Conservation (phyloP, 345 rosid species). For the Adansonia digitata region DNA sequence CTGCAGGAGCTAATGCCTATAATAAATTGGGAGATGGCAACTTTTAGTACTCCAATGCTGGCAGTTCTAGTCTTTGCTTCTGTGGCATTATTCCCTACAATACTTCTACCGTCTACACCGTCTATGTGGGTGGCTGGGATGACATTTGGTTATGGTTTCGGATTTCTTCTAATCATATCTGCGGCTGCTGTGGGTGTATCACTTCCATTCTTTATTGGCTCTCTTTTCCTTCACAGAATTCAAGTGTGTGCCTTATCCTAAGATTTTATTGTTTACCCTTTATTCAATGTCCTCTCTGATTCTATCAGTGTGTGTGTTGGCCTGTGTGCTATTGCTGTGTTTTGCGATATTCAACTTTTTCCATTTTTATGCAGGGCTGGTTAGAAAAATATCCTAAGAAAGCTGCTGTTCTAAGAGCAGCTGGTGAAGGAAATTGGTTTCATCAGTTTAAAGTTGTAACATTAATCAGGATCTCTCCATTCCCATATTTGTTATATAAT, state of each 20-base stretch:
- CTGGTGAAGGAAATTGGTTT: slow-evolving; percentile 92
- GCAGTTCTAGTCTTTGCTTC: slow-evolving; percentile 74
- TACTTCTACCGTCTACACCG: slow-evolving; percentile 87
- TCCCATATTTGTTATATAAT: slow-evolving; percentile 84
- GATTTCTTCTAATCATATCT: slow-evolving; percentile 67
- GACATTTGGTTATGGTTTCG: slow-evolving; percentile 90
- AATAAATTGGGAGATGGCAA: slow-evolving; percentile 82
- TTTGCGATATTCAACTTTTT: neutral
- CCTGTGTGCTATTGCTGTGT: neutral
- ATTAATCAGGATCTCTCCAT: slow-evolving; percentile 87
- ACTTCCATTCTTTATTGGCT: slow-evolving; percentile 82
- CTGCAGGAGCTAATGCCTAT: slow-evolving; percentile 85
- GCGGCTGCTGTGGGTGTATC: slow-evolving; percentile 73
- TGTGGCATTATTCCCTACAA: slow-evolving; percentile 74
- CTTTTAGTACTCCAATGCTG: slow-evolving; percentile 76
- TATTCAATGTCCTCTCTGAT: neutral
- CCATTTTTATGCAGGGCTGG: slow-evolving; percentile 55
- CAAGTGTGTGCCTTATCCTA: slow-evolving; percentile 42
- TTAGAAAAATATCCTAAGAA: slow-evolving; percentile 82
- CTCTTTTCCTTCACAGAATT: slow-evolving; percentile 78
- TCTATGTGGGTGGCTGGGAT: slow-evolving; percentile 99
- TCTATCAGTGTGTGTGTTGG: neutral
- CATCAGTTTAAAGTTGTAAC: slow-evolving; percentile 85
- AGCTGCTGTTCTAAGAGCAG: slow-evolving; percentile 82
- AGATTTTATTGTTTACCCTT: slow-evolving; percentile 1